Evolutionary conservation across 495 filamentous ascomycete species (phyloP).

Genomic region (Sabuloglossum arenarium): DNA sequence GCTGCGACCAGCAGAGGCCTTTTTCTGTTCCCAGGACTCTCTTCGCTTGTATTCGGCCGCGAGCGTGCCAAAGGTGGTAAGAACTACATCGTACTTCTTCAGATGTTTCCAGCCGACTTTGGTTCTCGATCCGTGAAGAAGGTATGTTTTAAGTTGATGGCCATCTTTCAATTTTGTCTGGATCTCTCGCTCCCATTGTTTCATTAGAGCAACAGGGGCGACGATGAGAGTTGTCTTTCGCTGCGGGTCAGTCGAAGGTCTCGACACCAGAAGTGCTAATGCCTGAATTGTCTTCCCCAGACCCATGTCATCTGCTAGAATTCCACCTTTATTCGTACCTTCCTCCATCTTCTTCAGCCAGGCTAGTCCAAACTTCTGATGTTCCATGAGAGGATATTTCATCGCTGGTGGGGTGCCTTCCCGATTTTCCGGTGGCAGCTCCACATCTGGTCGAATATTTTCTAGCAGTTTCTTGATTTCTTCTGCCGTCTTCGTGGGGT

Average conservation of each 20-base stretch:
- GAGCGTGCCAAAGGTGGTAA: slow-evolving; percentile 79
- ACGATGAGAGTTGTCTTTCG: slow-evolving; percentile 74
- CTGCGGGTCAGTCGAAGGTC: slow-evolving; percentile 36
- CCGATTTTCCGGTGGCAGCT: slow-evolving; percentile 39
- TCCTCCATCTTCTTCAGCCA: slow-evolving; percentile 77
- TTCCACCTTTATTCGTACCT: slow-evolving; percentile 56
- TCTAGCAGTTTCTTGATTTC: slow-evolving; percentile 48
- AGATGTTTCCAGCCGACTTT: slow-evolving; percentile 37
- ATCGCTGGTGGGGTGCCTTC: slow-evolving; percentile 59
- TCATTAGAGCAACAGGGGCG: slow-evolving; percentile 66
- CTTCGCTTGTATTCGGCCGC: slow-evolving; percentile 42
- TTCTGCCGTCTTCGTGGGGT: slow-evolving; percentile 35
- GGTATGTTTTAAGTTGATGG: slow-evolving; percentile 40
- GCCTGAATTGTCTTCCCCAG: slow-evolving; percentile 88
- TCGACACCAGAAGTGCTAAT: slow-evolving; percentile 61
- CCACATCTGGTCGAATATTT: slow-evolving; percentile 54
- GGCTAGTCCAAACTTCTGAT: slow-evolving; percentile 63
- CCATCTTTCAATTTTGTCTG: slow-evolving; percentile 36
- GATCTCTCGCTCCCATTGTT: slow-evolving; percentile 83
- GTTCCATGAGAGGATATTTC: slow-evolving; percentile 49
- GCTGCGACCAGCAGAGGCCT: slow-evolving; percentile 10
- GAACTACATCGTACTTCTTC: slow-evolving; percentile 54
- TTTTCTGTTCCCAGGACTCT: slow-evolving; percentile 22
- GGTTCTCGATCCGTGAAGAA: slow-evolving; percentile 41
- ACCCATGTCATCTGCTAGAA: slow-evolving; percentile 87